Percentiles rank a stretch among this genome's conserved stretches.
Evolutionary conservation across 768 basidiomycete species (phyloP).

Genomic region (Leccinum disarticulatum): DNA sequence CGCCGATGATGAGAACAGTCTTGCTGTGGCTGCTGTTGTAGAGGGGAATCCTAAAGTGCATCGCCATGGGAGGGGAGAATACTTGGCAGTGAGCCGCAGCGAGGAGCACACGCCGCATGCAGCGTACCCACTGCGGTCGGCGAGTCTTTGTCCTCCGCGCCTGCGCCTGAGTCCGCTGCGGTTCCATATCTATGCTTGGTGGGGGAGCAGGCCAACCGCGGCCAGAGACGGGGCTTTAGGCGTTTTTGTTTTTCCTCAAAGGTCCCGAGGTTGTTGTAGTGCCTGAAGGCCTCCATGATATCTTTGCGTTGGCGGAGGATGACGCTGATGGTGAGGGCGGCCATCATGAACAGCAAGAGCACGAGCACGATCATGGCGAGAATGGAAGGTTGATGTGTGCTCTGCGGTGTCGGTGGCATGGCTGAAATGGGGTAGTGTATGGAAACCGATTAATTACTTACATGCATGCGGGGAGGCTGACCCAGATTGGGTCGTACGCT

Average conservation of each 20-base stretch:
- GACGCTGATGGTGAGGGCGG: conserved; percentile 18
- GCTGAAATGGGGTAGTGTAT: background rate
- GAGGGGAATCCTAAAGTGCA: conserved; percentile 22
- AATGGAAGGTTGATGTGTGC: conserved; percentile 13
- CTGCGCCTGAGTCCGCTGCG: background rate
- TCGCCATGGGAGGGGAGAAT: conserved; percentile 22
- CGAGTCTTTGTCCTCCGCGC: background rate
- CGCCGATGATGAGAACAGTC: conserved; percentile 24
- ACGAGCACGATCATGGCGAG: conserved; percentile 23
- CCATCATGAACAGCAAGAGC: conserved; percentile 20
- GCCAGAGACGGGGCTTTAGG: background rate
- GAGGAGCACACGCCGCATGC: conserved; percentile 23
- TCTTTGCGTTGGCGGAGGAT: conserved; percentile 19
- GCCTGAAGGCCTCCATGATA: background rate
- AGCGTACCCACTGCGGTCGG: conserved; percentile 23
- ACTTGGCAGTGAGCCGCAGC: conserved; percentile 28
- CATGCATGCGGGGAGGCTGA: conserved; percentile 14
- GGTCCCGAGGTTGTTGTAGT: background rate
- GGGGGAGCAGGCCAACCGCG: conserved; percentile 5
- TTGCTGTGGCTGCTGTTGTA: conserved; percentile 3
- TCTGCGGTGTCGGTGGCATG: conserved; percentile 20
- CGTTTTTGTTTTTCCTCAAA: background rate
- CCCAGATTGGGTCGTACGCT: background rate
- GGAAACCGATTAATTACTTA: background rate
- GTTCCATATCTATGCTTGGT: background rate